A percentile compares a stretch with the other conserved stretches of the same genome.
Conservation (phyloP, 306 rosid species). For the Purshia tridentata region DNA sequence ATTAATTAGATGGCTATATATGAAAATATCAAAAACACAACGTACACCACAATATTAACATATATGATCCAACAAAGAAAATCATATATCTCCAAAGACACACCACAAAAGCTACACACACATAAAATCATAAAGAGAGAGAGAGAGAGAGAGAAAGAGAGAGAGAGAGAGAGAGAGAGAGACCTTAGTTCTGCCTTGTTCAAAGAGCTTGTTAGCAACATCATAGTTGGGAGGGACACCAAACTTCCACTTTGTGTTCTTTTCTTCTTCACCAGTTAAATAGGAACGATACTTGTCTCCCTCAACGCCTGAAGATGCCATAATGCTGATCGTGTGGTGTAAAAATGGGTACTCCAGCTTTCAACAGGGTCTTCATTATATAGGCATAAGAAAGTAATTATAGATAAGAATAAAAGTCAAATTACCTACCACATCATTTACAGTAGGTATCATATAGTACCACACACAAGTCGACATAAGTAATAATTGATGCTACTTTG, state of each 20-base stretch:
- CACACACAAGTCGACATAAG: too few relatives aligned
- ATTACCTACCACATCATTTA: too few relatives aligned
- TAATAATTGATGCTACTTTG: too few relatives aligned
- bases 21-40: neutral
- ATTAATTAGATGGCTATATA: neutral
- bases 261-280: conserved; percentile 46
- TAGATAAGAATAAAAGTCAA: too few relatives aligned
- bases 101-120: too few relatives aligned
- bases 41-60: too few relatives aligned
- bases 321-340: neutral
- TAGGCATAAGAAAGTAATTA: neutral
- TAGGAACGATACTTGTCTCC: conserved; percentile 46
- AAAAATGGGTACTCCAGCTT: too few relatives aligned
- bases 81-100: too few relatives aligned
- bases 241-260: conserved; percentile 52
- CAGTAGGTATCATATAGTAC: too few relatives aligned
- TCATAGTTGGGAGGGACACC: conserved; percentile 53
- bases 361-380: neutral
- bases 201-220: conserved; percentile 55
- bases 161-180: neutral
- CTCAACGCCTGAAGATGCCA: conserved; percentile 21
- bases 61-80: too few relatives aligned
- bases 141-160: neutral
- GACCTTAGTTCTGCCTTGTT: conserved; percentile 57
- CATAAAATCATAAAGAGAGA: neutral